Evolutionary conservation across 768 basidiomycete genomes (phyloP).

Genomic region (Hysterangium stoloniferum): DNA sequence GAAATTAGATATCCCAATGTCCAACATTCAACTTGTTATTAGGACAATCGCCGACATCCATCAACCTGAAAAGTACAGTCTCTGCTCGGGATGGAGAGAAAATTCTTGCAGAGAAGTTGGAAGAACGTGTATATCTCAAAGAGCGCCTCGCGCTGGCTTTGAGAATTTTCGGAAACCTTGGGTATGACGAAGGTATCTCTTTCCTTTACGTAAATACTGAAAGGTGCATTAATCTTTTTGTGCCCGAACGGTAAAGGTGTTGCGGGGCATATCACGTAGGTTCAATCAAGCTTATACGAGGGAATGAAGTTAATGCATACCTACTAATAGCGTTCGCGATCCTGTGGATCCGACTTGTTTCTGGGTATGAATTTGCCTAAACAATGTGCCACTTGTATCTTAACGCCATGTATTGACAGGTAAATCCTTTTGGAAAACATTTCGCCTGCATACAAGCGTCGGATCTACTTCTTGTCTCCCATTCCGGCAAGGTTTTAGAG

Average conservation of each 20-base stretch:
- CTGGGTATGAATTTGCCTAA: constrained; percentile 7
- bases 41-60: too few relatives aligned
- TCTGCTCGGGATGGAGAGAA: too few relatives aligned
- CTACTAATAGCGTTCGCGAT: too few relatives aligned
- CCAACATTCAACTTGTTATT: too few relatives aligned
- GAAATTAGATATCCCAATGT: too few relatives aligned
- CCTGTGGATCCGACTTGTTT: too few relatives aligned
- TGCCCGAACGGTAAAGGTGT: too few relatives aligned
- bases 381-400: constrained; percentile 5
- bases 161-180: constrained; percentile 29
- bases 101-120: constrained; percentile 26
- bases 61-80: too few relatives aligned
- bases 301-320: too few relatives aligned
- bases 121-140: constrained; percentile 37
- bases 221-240: too few relatives aligned
- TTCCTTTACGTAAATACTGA: too few relatives aligned
- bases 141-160: constrained; percentile 35
- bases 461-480: constrained; percentile 40
- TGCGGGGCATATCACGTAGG: constrained; percentile 45
- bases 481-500: constrained; percentile 25
- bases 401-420: constrained; percentile 16
- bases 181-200: constrained; percentile 43
- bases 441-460: constrained; percentile 37
- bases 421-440: constrained; percentile 41
- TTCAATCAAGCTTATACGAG: too few relatives aligned